These are phyloP conservation scores for Zygoascus sp. DNA, from an alignment of 1,139 yeast genomes.

Conservation along the genomic window DNA sequence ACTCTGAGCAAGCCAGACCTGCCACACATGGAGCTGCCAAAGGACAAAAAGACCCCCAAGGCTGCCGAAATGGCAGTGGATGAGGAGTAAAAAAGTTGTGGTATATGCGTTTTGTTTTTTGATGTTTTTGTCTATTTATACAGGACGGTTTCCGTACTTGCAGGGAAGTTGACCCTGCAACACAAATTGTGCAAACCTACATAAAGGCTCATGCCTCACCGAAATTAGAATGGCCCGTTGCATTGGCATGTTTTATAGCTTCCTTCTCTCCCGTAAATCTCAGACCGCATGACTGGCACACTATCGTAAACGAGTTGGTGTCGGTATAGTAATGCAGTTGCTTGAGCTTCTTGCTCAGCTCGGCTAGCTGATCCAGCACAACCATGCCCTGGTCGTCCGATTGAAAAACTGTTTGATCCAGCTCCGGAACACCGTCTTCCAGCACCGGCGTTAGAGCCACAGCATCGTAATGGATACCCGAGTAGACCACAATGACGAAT, in stretches of 20 bases:
- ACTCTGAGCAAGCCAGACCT: slow-evolving; percentile 7
- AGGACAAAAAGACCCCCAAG: neutral
- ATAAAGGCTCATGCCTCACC: slow-evolving; percentile 65
- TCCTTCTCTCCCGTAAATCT: slow-evolving; percentile 61
- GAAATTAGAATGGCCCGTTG: slow-evolving; percentile 59
- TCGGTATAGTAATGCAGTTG: slow-evolving; percentile 60
- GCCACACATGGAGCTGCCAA: slow-evolving; percentile 8
- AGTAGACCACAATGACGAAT: slow-evolving; percentile 56
- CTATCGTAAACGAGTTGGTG: slow-evolving; percentile 54
- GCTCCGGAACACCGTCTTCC: slow-evolving; percentile 25
- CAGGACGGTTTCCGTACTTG: neutral
- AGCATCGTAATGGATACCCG: slow-evolving; percentile 76
- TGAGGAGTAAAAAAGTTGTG: neutral
- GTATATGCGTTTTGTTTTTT: neutral
- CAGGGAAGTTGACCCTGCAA: too few relatives aligned
- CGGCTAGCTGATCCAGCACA: slow-evolving; percentile 39
- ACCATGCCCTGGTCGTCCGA: slow-evolving; percentile 27
- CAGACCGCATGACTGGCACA: slow-evolving; percentile 55
- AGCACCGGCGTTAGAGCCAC: slow-evolving; percentile 41
- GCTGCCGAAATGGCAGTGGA: slow-evolving; percentile 5
- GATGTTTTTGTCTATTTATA: neutral
- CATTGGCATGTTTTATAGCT: slow-evolving; percentile 61
- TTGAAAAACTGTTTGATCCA: slow-evolving; percentile 44
- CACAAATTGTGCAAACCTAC: too few relatives aligned
- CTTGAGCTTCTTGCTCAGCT: slow-evolving; percentile 47